A percentile compares a stretch with the other conserved stretches of the same genome.
Conservation (phyloP, 176 grass and related monocot genomes). For the Eragrostis nindensis region DNA sequence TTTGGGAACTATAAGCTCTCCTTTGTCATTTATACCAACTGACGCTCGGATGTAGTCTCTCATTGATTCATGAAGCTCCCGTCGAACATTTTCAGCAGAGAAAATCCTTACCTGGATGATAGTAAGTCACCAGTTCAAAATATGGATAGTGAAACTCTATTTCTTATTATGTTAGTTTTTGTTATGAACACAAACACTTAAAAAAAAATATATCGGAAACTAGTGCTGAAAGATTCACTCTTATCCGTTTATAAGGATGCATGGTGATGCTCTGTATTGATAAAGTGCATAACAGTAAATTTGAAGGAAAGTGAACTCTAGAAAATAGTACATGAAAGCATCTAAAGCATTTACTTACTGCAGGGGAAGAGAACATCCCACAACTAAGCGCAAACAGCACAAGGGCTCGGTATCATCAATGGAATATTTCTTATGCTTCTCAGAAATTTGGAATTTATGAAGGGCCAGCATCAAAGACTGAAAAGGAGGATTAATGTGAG, state of each 20-base stretch:
- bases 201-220: no score
- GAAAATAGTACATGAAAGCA: background rate
- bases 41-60: conserved; percentile 88
- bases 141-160: background rate
- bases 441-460: conserved; percentile 88
- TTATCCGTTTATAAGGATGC: no score
- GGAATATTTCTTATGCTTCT: conserved; percentile 72
- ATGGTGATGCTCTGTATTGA: background rate
- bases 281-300: background rate
- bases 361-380: conserved; percentile 97
- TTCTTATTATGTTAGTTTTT: background rate
- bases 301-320: background rate
- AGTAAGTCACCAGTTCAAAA: background rate
- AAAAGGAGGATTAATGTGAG: conserved; percentile 30
- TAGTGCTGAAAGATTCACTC: no score
- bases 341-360: conserved; percentile 48
- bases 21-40: conserved; percentile 72
- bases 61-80: conserved; percentile 76
- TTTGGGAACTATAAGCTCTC: conserved; percentile 78
- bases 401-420: conserved; percentile 65
- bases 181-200: background rate
- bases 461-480: conserved; percentile 88
- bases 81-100: conserved; percentile 54
- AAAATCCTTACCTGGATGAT: conserved; percentile 77
- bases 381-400: conserved; percentile 81